Percentiles rank a stretch among this genome's conserved stretches.
phyloP scores from a whole-genome alignment of 306 rosid species.

The Cucumis cinereus region DNA sequence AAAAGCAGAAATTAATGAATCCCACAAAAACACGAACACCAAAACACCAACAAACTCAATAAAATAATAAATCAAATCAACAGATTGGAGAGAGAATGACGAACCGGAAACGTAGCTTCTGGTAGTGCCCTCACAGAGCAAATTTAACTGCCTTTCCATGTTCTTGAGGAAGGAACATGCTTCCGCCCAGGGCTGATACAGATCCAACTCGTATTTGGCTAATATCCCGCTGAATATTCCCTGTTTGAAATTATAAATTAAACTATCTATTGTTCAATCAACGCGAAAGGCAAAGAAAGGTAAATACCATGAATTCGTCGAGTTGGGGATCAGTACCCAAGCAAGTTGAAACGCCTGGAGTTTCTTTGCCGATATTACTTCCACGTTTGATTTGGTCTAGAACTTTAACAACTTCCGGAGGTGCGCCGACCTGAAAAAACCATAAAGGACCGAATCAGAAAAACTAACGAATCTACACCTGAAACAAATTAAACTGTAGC shows the following conservation, averaged over 20 bases:
- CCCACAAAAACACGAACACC: neutral
- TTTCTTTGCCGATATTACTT: constrained; percentile 11
- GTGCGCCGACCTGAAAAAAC: constrained; percentile 56
- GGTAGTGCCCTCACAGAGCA: constrained; percentile 20
- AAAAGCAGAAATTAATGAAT: neutral
- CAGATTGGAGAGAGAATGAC: constrained; percentile 6
- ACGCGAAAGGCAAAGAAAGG: neutral
- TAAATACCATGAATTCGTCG: constrained; percentile 60
- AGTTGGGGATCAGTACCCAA: constrained; percentile 61
- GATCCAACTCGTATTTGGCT: constrained; percentile 52
- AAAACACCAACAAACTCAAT: neutral
- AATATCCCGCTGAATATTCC: constrained; percentile 40
- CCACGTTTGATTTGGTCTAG: constrained; percentile 38
- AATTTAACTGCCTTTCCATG: constrained; percentile 56
- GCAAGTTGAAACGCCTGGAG: constrained; percentile 12
- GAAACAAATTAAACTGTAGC: neutral
- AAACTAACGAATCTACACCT: neutral
- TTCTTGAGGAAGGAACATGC: constrained; percentile 49
- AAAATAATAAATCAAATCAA: neutral
- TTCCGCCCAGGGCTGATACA: constrained; percentile 43
- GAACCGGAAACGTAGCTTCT: constrained; percentile 27
- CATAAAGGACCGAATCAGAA: neutral
- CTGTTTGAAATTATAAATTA: constrained; percentile 14
- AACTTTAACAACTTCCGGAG: constrained; percentile 36
- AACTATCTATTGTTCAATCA: neutral